Percentiles rank a stretch among this genome's conserved stretches.
Evolutionary conservation across 2,329 filamentous ascomycete species (phyloP).

Genomic region (Diplocarpon rosae): DNA sequence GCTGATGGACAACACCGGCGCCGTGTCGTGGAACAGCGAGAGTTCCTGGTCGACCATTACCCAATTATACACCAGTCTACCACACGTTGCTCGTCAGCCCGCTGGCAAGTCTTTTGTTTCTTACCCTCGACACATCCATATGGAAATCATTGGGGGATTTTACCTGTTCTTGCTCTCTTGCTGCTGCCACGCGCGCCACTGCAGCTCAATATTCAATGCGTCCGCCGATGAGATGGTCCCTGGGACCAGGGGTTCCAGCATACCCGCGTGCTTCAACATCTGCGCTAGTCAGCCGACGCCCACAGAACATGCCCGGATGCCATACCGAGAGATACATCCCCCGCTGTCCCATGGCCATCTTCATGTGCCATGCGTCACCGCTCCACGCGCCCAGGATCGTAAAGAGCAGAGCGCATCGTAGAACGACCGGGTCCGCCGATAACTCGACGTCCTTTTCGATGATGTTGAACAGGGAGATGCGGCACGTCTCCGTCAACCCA

Average conservation of each 20-base stretch:
- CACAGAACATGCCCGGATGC: too few relatives aligned
- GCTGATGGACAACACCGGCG: conserved; percentile 51
- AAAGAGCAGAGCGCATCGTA: conserved; percentile 57
- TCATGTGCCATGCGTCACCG: conserved; percentile 69
- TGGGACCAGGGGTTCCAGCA: conserved; percentile 43
- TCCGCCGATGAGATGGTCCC: conserved; percentile 32
- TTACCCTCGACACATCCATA: too few relatives aligned
- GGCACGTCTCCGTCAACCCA: conserved; percentile 58
- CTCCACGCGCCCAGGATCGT: conserved; percentile 61
- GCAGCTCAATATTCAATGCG: conserved; percentile 35
- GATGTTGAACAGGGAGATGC: conserved; percentile 60
- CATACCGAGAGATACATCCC: conserved; percentile 59
- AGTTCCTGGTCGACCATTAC: conserved; percentile 65
- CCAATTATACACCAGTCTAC: conserved; percentile 67
- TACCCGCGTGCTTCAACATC: conserved; percentile 61
- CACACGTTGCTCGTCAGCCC: not conserved
- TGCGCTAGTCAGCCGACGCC: too few relatives aligned
- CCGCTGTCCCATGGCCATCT: conserved; percentile 62
- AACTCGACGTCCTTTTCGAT: conserved; percentile 63
- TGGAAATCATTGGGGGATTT: too few relatives aligned
- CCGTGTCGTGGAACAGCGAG: conserved; percentile 53
- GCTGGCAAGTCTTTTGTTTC: not conserved
- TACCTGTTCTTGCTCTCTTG: conserved; percentile 53
- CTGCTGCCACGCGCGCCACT: conserved; percentile 54
- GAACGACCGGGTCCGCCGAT: conserved; percentile 51